Evolutionary conservation across 352 stramenopile species (phyloP), one percentile per base, ranked within the genome.

Genomic region (Globisporangium perplexum): DNA sequence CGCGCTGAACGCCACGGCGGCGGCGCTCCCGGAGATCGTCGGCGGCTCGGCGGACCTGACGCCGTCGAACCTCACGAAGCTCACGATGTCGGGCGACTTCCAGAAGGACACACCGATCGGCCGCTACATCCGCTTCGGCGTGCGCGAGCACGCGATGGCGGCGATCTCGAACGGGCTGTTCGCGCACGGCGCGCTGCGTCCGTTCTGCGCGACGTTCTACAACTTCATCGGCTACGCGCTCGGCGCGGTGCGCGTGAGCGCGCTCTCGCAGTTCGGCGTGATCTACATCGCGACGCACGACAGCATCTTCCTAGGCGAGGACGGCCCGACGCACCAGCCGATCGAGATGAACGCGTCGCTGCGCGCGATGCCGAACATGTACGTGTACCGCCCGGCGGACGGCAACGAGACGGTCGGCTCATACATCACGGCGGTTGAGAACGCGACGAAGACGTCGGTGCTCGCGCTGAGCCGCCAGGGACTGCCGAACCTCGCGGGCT

Each of bases 251-350:
- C 90, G 97, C 60, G 68, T 98, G 38, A 95, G 86, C 52, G 96
- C 96, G 38, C 77, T 99, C 42, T 97, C 85, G n/a, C 85, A 79
- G 26, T 95, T 98, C 59, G 93, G 94, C 58, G 83, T 99, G 36
- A 82, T 99, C 50, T 99, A 98, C 78, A 81, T 99, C 35, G 98
- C 98, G 62, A 99, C 97, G 26, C 97, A 99, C 82, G 97, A 99
- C 82, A 98, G 85, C n/a, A 99, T 99, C 78, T 98, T 98, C 58
- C 72, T 99, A 28, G 97, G 97, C 48, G 97, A 99, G 74, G 97
- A 99, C 74, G 97, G 97, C 57, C 97, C 97, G 47, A 99, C 97
- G 57, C 97, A 99, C 78, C 97, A 99, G 83, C 97, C 97, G 30
- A 96, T 99, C 53, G 97, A 99, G 80, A 98, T 97, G 72, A 90